These are phyloP conservation scores for Euphorbia peplus DNA, from an alignment of 345 rosid genomes.

Conservation along the genomic window DNA sequence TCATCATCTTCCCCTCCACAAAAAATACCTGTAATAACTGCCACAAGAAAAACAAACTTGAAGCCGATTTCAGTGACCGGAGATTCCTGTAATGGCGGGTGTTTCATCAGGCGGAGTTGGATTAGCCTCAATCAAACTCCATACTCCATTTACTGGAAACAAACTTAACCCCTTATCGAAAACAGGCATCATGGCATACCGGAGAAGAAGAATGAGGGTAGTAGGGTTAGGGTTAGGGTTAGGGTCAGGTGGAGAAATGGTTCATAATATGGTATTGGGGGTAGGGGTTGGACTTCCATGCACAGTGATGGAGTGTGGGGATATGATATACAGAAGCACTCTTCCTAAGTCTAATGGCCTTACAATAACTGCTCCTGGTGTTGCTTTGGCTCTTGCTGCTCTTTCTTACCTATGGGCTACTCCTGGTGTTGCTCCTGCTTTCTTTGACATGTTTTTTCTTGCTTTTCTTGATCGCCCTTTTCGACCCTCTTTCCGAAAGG, in stretches of 20 bases:
- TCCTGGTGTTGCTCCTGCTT: constrained; percentile 98
- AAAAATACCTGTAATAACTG: constrained; percentile 40
- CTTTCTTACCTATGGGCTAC: constrained; percentile 97
- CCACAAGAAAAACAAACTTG: constrained; percentile 17
- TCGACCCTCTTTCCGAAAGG: constrained; percentile 76
- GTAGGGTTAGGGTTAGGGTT: too few relatives aligned
- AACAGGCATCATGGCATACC: too few relatives aligned
- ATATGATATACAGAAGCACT: constrained; percentile 88
- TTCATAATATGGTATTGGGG: constrained; percentile 70
- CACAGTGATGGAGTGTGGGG: constrained; percentile 98
- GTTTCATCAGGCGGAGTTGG: constrained; percentile 53
- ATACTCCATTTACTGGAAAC: constrained; percentile 56
- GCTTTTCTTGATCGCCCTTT: constrained; percentile 86
- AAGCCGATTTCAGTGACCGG: constrained; percentile 4
- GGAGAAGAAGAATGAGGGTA: too few relatives aligned
- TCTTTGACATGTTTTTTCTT: constrained; percentile 92
- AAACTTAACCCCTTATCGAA: too few relatives aligned
- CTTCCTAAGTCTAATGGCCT: constrained; percentile 76
- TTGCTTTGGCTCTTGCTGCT: constrained; percentile 66
- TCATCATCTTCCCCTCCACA: constrained; percentile 29
- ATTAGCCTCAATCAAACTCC: constrained; percentile 37
- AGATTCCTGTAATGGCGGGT: constrained; percentile 51
- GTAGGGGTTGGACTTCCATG: constrained; percentile 98
- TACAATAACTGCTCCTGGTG: constrained; percentile 79
- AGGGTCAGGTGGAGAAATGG: constrained; percentile 49